Evolutionary conservation across 768 basidiomycete species (phyloP), one percentile per base, ranked within the genome.

Genomic region (Boletus pseudo-olivaceus): DNA sequence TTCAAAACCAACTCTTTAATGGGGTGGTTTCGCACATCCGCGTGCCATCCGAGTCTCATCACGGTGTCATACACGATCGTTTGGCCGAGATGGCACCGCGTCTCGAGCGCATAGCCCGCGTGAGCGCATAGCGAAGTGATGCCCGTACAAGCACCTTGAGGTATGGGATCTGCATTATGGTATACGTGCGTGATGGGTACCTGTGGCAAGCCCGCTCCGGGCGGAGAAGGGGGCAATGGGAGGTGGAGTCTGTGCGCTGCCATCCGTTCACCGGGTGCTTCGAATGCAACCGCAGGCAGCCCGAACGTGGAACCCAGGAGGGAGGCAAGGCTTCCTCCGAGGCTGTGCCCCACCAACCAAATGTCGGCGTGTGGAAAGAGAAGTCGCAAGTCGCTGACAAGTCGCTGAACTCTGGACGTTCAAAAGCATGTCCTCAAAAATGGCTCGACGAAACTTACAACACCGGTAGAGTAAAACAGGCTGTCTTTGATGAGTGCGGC

Each of bases 381-480:
- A 51, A 71, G 70, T 12, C 72, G 78, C 57, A 85, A 68, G 71
- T 82, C 83, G 66, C 75, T 79, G 69, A 82, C 75, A n/a, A 86
- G 71, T 57, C 78, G 77, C 81, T 78, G 65, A 10, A 40, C 34
- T 10, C 56, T 50, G 11, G 37, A 35, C 5, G 35, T 62, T 62
- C 29, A 59, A 56, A 47, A 43, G 29, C 38, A 15, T 23, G 35
- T 50, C 55, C 27, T 55, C 23, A 15, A 12, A 39, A 47, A 50
- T 4, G 26, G 37, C 10, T 15, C 27, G 46, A 46, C 48, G 40
- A 27, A 19, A 77, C 87, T 73, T 57, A 92, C 90, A 43, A 92
- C 84, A 27, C 93, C 96, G 35, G 88, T 76, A 2, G 88, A 87
- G 68, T 97, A 97, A 73, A 98, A 98, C n/a, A 97, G 72, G 61